Base-by-base conservation (phyloP, 2,329 filamentous ascomycete genomes). In the Exophiala alcalophila region DNA sequence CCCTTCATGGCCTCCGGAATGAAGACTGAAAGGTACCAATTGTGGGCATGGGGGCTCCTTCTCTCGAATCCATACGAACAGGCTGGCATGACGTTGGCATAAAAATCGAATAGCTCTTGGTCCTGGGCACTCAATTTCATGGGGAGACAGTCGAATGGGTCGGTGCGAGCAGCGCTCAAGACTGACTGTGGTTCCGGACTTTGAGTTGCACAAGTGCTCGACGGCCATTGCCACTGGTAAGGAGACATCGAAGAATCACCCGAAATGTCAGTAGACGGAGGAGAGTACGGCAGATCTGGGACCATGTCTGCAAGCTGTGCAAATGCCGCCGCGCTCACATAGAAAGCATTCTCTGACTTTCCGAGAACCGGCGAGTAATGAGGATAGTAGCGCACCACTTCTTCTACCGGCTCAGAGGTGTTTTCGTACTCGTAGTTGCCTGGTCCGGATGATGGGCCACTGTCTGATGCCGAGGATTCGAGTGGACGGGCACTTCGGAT, bases 1-100 rank as follows among this genome's bases (percentile, higher is more conserved):
- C 64, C 63, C 53, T 67, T 65, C 62, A 66, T 65, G n/a, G 55
- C 64, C 40, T 64, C 62, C 3, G 65, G 62, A 3, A 66, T 62
- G 50, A 67, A 67, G 6, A 66, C 62, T 2, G 55, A 45, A 2
- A 56, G 61, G 38, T 66, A 66, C 64, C 63, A 65, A 25, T 67
- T 64, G 35, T 66, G 62, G 6, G 64, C 61, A 19, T 60, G 59
- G 5, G 49, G 23, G 3, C 60, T 60, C 6, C 58, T 57, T 20
- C 59, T 59, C 44, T 65, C 59, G n/a, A 59, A 52, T 12, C 62
- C 65, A 33, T 67, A 67, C 3, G 63, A 66, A 48, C 59, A 63
- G 3, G 63, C 55, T 2, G 63, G 63, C 61, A 67, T 66, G 23
- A 63, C 57, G 25, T 62, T 62, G n/a, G 61, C 60, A 44, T 66